phyloP scores from a whole-genome alignment of 441 rosid species.

The Euphorbia celastroides region DNA sequence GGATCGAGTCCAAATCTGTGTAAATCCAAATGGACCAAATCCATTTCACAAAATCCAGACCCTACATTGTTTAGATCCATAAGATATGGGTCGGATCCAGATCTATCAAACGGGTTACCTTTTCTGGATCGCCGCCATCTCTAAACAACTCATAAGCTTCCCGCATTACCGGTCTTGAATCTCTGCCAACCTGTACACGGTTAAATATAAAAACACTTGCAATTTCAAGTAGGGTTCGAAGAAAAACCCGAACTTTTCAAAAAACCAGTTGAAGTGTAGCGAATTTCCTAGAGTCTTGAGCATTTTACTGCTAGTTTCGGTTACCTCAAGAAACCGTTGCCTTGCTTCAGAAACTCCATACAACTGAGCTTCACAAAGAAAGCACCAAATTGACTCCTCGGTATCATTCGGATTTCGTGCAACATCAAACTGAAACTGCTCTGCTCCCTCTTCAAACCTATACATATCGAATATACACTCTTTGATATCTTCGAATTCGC shows the following conservation, averaged over 20 bases:
- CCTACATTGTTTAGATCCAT: too few species aligned
- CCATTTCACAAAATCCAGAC: too few species aligned
- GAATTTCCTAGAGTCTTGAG: not conserved
- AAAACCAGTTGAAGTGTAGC: not conserved
- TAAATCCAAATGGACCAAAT: too few species aligned
- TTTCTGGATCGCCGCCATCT: conserved; percentile 84
- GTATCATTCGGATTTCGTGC: conserved; percentile 90
- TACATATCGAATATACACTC: not conserved
- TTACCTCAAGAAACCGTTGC: conserved; percentile 62
- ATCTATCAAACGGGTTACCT: conserved; percentile 45
- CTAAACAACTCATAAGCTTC: conserved; percentile 74
- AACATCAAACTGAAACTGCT: conserved; percentile 53
- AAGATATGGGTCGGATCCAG: too few species aligned
- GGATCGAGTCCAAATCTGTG: too few species aligned
- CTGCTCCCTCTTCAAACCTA: conserved; percentile 27
- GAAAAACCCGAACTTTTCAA: not conserved
- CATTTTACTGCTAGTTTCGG: not conserved
- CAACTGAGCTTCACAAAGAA: conserved; percentile 71
- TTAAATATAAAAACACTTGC: not conserved
- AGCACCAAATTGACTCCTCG: conserved; percentile 93
- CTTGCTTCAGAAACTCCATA: conserved; percentile 66
- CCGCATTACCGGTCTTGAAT: conserved; percentile 77
- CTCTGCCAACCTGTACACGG: conserved; percentile 74
- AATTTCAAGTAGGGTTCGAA: not conserved
- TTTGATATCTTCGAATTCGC: conserved; percentile 9